Conservation (phyloP, 495 filamentous ascomycete species). For the Penicillium pulvis region DNA sequence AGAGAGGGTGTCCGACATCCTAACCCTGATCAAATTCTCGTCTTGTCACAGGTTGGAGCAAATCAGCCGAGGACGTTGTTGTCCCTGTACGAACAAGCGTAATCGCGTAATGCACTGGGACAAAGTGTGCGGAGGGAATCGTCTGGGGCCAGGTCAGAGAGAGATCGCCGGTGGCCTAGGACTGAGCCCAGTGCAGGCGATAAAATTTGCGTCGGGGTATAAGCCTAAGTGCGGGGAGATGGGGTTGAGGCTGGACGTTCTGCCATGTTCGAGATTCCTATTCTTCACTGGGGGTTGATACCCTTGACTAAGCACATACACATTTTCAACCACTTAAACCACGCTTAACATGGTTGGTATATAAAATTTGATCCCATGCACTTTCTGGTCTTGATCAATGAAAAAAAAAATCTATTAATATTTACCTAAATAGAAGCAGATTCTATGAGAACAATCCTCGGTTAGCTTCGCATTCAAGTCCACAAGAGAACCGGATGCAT, state of each 20-base stretch:
- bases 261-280: slow-evolving; percentile 38
- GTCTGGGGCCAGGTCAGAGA: neutral
- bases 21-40: neutral
- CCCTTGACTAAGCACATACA: slow-evolving; percentile 34
- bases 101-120: neutral
- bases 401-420: neutral
- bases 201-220: neutral
- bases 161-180: neutral
- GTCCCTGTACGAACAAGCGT: neutral
- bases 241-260: slow-evolving; percentile 25
- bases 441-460: neutral
- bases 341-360: neutral
- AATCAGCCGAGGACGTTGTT: neutral
- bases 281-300: slow-evolving; percentile 18
- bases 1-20: slow-evolving; percentile 50
- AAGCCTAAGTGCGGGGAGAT: slow-evolving; percentile 8
- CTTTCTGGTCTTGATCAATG: neutral
- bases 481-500: slow-evolving; percentile 20
- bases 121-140: neutral
- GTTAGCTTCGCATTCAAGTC: neutral
- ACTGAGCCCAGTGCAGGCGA: neutral
- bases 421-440: neutral
- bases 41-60: neutral
- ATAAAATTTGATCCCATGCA: too few species aligned
- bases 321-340: neutral